Conservation (phyloP, 306 rosid genomes). For the Pachyrhizus erosus region DNA sequence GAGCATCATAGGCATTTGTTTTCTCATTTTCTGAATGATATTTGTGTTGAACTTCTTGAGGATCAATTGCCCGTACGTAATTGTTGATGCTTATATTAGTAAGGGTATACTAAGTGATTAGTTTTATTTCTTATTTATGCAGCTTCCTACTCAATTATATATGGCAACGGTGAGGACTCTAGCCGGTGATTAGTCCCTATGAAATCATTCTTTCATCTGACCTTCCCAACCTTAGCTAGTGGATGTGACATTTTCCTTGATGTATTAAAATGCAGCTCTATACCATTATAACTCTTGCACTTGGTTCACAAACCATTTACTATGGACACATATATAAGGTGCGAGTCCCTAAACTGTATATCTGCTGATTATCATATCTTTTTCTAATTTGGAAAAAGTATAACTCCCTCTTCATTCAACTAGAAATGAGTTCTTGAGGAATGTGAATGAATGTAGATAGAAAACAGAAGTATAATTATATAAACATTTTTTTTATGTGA, state of each 20-base stretch:
- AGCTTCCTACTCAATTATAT: slow-evolving; percentile 89
- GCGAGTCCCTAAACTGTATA: slow-evolving; percentile 20
- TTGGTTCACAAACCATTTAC: slow-evolving; percentile 66
- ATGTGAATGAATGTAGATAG: background rate
- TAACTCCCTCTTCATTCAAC: background rate
- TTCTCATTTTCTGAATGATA: slow-evolving; percentile 13
- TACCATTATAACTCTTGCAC: slow-evolving; percentile 60
- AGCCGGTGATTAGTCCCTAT: slow-evolving; percentile 22
- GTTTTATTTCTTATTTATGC: slow-evolving; percentile 55
- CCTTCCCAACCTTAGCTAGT: slow-evolving; percentile 7
- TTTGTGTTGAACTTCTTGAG: slow-evolving; percentile 29
- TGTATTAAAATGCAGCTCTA: slow-evolving; percentile 68
- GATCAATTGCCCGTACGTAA: slow-evolving; percentile 8
- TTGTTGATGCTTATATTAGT: slow-evolving; percentile 5
- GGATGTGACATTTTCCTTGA: slow-evolving; percentile 39
- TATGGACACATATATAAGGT: slow-evolving; percentile 72
- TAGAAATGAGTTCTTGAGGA: slow-evolving; percentile 3
- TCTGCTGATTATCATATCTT: slow-evolving; percentile 10
- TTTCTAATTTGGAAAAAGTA: slow-evolving; percentile 4
- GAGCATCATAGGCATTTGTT: background rate
- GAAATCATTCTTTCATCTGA: slow-evolving; percentile 29
- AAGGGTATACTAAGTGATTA: slow-evolving; percentile 31
- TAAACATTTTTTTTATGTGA: background rate
- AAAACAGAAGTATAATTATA: background rate
- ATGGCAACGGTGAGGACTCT: slow-evolving; percentile 75